Evolutionary conservation across 2,329 filamentous ascomycete genomes (phyloP).

Genomic region (Chrysosporium queenslandicum): DNA sequence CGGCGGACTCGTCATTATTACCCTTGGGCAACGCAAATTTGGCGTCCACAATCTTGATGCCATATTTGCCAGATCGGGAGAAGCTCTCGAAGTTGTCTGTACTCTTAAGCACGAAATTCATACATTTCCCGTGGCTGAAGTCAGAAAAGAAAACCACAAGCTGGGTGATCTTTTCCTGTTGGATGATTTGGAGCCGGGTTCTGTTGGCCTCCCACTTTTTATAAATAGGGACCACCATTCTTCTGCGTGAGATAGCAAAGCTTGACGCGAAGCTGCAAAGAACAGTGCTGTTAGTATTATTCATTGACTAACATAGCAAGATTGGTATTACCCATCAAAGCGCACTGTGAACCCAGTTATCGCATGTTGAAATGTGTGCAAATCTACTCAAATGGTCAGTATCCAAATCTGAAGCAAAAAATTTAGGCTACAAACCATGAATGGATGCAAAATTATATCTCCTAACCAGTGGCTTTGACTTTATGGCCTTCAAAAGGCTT

Average conservation of each 20-base stretch:
- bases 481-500: conserved; percentile 52
- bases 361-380: conserved; percentile 69
- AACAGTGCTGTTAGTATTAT: conserved; percentile 2
- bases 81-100: conserved; percentile 73
- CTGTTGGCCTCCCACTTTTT: conserved; percentile 86
- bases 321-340: conserved; percentile 49
- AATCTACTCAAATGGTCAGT: conserved; percentile 39
- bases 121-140: conserved; percentile 74
- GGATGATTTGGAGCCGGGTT: conserved; percentile 70
- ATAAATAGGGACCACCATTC: conserved; percentile 85
- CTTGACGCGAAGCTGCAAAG: conserved; percentile 50
- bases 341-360: conserved; percentile 70
- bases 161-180: conserved; percentile 64
- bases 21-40: conserved; percentile 72
- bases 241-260: conserved; percentile 70
- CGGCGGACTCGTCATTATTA: conserved; percentile 45
- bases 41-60: conserved; percentile 72
- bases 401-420: not conserved
- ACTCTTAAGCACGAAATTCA: conserved; percentile 77
- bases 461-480: conserved; percentile 55
- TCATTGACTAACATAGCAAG: not conserved
- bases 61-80: conserved; percentile 52
- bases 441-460: conserved; percentile 59
- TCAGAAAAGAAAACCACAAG: conserved; percentile 80
- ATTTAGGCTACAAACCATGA: conserved; percentile 24